These are phyloP conservation scores for Gigaspora rosea DNA, from an alignment of 192 early-diverging fungal genomes.

Conservation along the genomic window DNA sequence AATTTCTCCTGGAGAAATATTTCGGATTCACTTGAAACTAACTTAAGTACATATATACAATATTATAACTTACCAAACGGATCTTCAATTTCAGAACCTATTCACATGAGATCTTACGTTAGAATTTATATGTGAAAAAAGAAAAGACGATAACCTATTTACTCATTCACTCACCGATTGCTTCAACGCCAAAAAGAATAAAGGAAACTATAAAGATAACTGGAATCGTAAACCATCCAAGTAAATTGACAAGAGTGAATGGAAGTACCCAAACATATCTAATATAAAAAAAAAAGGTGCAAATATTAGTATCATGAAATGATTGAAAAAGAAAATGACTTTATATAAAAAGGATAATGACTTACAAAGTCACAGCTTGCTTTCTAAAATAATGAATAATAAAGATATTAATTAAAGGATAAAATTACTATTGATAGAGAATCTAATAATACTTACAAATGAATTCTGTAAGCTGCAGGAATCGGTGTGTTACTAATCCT, in stretches of 20 bases:
- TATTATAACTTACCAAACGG: constrained; percentile 51
- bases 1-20: too few relatives aligned
- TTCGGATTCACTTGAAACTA: too few relatives aligned
- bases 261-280: constrained; percentile 61
- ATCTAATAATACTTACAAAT: constrained; percentile 50
- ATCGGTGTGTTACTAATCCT: constrained; percentile 70
- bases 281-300: too few relatives aligned
- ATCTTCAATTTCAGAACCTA: constrained; percentile 72
- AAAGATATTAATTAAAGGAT: neutral
- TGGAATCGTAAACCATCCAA: constrained; percentile 58
- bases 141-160: too few relatives aligned
- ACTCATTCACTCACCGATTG: constrained; percentile 45
- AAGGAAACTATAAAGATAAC: constrained; percentile 65
- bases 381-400: constrained; percentile 43
- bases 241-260: constrained; percentile 54
- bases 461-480: constrained; percentile 67
- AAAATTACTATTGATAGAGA: neutral
- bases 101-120: too few relatives aligned
- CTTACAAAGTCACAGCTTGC: constrained; percentile 56
- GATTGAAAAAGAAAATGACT: too few relatives aligned
- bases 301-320: too few relatives aligned
- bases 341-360: too few relatives aligned
- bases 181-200: constrained; percentile 76
- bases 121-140: too few relatives aligned
- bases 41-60: too few relatives aligned